A percentile compares a stretch with the other conserved stretches of the same genome.
phyloP scores from a whole-genome alignment of 2,329 filamentous ascomycete genomes.

The Paracorniculantispora psalliotae region DNA sequence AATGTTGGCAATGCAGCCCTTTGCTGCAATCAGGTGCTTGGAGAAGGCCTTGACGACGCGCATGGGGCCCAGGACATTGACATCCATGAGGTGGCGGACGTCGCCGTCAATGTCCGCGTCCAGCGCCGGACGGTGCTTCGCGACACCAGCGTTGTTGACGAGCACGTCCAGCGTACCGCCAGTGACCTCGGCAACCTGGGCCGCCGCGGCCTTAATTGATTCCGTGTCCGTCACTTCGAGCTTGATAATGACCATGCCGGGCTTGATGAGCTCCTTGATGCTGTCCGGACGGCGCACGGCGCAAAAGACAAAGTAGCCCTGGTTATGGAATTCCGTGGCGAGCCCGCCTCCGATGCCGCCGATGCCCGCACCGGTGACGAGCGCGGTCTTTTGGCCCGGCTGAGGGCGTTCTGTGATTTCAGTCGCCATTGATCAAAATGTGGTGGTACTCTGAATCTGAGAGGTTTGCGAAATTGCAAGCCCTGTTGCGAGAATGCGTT shows the following conservation, averaged over 20 bases:
- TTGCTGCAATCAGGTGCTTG: slow-evolving; percentile 18
- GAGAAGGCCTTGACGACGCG: slow-evolving; percentile 20
- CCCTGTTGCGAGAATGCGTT: background rate
- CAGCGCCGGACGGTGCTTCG: slow-evolving; percentile 10
- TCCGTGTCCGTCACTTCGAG: slow-evolving; percentile 11
- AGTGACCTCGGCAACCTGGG: background rate
- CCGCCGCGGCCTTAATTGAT: slow-evolving; percentile 5
- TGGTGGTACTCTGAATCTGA: background rate
- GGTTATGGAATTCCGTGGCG: slow-evolving; percentile 9
- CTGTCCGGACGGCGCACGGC: slow-evolving; percentile 10
- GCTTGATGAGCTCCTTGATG: background rate
- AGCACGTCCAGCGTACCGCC: slow-evolving; percentile 14
- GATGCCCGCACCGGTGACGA: slow-evolving; percentile 13
- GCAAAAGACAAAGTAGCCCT: slow-evolving; percentile 14
- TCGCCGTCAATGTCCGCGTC: slow-evolving; percentile 14
- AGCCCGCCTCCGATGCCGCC: slow-evolving; percentile 14
- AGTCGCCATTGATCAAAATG: slow-evolving; percentile 1
- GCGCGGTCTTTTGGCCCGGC: slow-evolving; percentile 13
- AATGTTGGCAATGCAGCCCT: slow-evolving; percentile 23
- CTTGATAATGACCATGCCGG: slow-evolving; percentile 6
- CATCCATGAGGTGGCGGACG: slow-evolving; percentile 11
- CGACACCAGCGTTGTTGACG: slow-evolving; percentile 14
- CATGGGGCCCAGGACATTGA: slow-evolving; percentile 17
- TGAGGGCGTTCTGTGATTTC: slow-evolving; percentile 3
- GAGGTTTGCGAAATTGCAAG: background rate